Evolutionary conservation across 345 rosid genomes (phyloP).

Genomic region (Linum tenue): DNA sequence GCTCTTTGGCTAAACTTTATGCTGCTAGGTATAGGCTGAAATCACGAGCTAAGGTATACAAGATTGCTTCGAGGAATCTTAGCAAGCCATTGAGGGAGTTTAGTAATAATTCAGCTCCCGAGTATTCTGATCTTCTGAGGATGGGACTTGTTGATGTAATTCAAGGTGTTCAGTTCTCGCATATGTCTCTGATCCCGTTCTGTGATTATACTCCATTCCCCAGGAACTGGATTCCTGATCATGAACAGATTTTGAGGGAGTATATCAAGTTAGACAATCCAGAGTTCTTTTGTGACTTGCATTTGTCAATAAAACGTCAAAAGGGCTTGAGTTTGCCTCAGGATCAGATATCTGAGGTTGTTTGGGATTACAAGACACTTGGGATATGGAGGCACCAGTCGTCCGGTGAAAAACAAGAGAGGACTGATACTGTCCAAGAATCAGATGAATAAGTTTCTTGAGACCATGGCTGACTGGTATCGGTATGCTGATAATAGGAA

Average conservation of each 20-base stretch:
- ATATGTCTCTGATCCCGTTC: constrained; percentile 80
- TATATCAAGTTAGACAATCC: constrained; percentile 77
- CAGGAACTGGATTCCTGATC: constrained; percentile 78
- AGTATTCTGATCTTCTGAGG: constrained; percentile 88
- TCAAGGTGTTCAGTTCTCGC: constrained; percentile 90
- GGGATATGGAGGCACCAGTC: constrained; percentile 44
- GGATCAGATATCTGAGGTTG: constrained; percentile 71
- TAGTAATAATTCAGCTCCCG: constrained; percentile 77
- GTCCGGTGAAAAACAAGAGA: constrained; percentile 4
- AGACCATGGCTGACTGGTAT: constrained; percentile 98
- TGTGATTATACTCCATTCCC: constrained; percentile 94
- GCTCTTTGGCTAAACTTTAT: constrained; percentile 89
- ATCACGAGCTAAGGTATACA: constrained; percentile 93
- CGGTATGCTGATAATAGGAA: constrained; percentile 84
- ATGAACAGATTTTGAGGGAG: constrained; percentile 68
- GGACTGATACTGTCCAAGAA: not conserved
- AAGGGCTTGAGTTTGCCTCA: constrained; percentile 63
- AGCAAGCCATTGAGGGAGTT: constrained; percentile 76
- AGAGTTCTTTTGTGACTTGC: constrained; percentile 64
- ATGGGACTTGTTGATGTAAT: constrained; percentile 94
- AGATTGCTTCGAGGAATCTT: constrained; percentile 73
- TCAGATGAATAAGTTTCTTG: constrained; percentile 96
- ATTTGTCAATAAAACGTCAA: constrained; percentile 46
- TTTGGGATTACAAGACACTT: constrained; percentile 82
- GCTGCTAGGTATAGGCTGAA: constrained; percentile 93